A percentile compares a stretch with the other conserved stretches of the same genome.
Conservation (phyloP, 805 yeast species). For the Yamadazyma sp. region DNA sequence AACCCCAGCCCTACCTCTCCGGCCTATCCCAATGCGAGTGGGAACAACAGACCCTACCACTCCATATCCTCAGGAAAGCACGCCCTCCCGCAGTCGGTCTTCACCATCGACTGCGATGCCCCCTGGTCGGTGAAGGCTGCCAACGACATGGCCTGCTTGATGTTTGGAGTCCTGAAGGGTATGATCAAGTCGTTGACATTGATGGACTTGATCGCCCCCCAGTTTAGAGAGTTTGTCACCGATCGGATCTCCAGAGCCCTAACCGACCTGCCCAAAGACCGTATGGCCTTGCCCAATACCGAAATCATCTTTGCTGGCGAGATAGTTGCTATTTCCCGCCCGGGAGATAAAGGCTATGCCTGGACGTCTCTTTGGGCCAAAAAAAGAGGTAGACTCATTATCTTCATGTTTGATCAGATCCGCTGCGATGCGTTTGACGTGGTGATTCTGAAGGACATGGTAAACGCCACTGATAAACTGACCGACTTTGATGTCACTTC, state of each 20-base stretch:
- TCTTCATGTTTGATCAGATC: slow-evolving; percentile 86
- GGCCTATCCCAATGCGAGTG: background rate
- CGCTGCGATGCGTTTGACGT: slow-evolving; percentile 62
- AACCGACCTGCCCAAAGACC: slow-evolving; percentile 17
- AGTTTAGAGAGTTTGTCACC: slow-evolving; percentile 67
- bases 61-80: slow-evolving; percentile 68
- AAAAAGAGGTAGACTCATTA: slow-evolving; percentile 62
- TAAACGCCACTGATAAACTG: background rate
- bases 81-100: slow-evolving; percentile 76
- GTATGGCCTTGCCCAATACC: slow-evolving; percentile 16
- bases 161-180: slow-evolving; percentile 75
- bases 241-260: slow-evolving; percentile 37
- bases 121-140: slow-evolving; percentile 86
- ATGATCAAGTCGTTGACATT: slow-evolving; percentile 63
- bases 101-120: slow-evolving; percentile 68
- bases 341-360: slow-evolving; percentile 59
- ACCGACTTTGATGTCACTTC: slow-evolving; percentile 18
- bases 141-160: slow-evolving; percentile 84
- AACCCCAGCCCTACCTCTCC: slow-evolving; percentile 6
- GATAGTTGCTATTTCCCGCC: slow-evolving; percentile 73
- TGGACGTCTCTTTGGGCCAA: slow-evolving; percentile 95
- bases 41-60: slow-evolving; percentile 51
- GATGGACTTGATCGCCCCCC: slow-evolving; percentile 75
- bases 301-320: slow-evolving; percentile 77
- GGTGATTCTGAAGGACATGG: slow-evolving; percentile 30